A percentile compares a stretch with the other conserved stretches of the same genome.
phyloP scores from a whole-genome alignment of 2,329 filamentous ascomycete genomes.

The Beauveria brongniartii region DNA sequence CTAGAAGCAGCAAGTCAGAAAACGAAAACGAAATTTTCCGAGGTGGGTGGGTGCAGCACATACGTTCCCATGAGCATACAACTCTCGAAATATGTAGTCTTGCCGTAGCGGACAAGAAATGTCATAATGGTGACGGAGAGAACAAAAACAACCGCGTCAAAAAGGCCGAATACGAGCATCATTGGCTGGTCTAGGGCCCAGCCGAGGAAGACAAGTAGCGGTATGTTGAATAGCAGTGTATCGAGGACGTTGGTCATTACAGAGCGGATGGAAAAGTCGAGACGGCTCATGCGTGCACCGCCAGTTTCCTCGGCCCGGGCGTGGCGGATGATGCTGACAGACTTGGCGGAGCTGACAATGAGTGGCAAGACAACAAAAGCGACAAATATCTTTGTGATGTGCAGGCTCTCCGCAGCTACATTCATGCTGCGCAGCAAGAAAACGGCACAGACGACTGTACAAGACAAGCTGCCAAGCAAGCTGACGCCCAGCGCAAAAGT shows the following conservation, averaged over 20 bases:
- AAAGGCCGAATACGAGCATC: conserved; percentile 13
- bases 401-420: not conserved
- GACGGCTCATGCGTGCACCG: conserved; percentile 2
- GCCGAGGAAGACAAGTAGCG: conserved; percentile 6
- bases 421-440: conserved; percentile 8
- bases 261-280: conserved; percentile 10
- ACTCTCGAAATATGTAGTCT: conserved; percentile 15
- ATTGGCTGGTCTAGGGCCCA: conserved; percentile 10
- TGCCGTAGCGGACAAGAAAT: conserved; percentile 14
- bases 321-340: conserved; percentile 8
- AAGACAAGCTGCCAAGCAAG: conserved; percentile 1
- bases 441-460: not conserved
- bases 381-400: conserved; percentile 6
- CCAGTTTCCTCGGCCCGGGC: conserved; percentile 3
- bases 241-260: conserved; percentile 11
- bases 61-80: conserved; percentile 16
- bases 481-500: not conserved
- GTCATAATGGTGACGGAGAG: conserved; percentile 14
- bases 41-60: not conserved
- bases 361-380: conserved; percentile 6
- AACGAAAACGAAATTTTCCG: too few relatives aligned
- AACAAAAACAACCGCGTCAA: conserved; percentile 14
- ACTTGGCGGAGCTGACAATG: conserved; percentile 7
- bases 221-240: conserved; percentile 10
- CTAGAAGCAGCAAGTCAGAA: not conserved